Evolutionary conservation across 1,139 yeast species (phyloP).

Genomic region (Lodderomyces margitis): DNA sequence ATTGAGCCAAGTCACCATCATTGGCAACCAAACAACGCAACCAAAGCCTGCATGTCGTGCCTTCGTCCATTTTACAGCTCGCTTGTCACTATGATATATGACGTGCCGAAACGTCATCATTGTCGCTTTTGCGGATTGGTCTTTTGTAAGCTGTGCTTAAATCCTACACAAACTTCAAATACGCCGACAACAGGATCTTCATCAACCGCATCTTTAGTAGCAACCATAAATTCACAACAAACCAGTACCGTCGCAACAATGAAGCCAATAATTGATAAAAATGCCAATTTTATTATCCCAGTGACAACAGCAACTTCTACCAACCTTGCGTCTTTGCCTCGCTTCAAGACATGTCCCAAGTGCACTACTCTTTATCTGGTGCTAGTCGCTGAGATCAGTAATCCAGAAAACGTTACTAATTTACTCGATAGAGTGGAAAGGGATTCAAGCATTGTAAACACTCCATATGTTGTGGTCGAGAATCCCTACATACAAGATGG

Average conservation of each 20-base stretch:
- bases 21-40: slow-evolving; percentile 41
- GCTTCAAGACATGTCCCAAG: background rate
- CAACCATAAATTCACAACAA: background rate
- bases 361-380: slow-evolving; percentile 2
- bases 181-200: background rate
- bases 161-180: background rate
- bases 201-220: background rate
- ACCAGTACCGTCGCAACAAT: background rate
- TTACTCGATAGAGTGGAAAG: slow-evolving; percentile 17
- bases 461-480: slow-evolving; percentile 30
- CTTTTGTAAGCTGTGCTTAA: slow-evolving; percentile 33
- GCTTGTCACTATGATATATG: slow-evolving; percentile 14
- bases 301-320: slow-evolving; percentile 22
- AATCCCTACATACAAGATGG: slow-evolving; percentile 32
- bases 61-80: slow-evolving; percentile 36
- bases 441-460: background rate
- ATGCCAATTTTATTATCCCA: slow-evolving; percentile 41
- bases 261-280: slow-evolving; percentile 25
- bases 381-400: background rate
- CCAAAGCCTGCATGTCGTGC: slow-evolving; percentile 44
- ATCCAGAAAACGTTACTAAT: slow-evolving; percentile 8
- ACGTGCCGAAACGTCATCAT: slow-evolving; percentile 31
- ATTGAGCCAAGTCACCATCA: slow-evolving; percentile 40
- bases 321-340: background rate
- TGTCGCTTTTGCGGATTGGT: slow-evolving; percentile 46